Evolutionary conservation across 495 filamentous ascomycete genomes (phyloP), one percentile per base, ranked within the genome.

Genomic region (Penicillium roqueforti): DNA sequence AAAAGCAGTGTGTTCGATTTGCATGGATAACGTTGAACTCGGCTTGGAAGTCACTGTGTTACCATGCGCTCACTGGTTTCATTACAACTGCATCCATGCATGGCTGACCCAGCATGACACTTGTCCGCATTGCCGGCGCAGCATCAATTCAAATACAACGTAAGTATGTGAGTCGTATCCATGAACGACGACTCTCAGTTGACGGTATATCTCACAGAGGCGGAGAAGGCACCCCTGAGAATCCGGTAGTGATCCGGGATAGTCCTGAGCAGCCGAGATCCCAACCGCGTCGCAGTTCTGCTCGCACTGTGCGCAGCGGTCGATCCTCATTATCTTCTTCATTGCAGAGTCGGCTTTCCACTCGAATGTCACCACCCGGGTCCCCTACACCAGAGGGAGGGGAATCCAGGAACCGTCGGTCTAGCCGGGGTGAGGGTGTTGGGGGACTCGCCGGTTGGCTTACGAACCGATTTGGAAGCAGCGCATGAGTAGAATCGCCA

Each of bases 51-150:
- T 93, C 6, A 83, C 85, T 0, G 78, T 86, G 22, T 70, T 98
- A 25, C 92, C 92, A 2, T 98, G 93, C 71, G 85, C 78, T 3
- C 93, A 98, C 62, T 95, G 89, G 88, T 98, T 95, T 67, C 90
- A 95, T 63, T 84, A 79, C 44, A 71, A 79, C 13, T 96, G 91
- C 60, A 85, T 92, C 36, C 76, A 78, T 23, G 74, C 85, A 46
- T 97, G 91, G 91, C 69, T 97, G 28, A 82, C 79, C 60, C 87
- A 93, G 65, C 90, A 95, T 63, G 87, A 95, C 56, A 95, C 91
- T 2, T 97, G 91, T 62, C 91, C 91, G 3, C 88, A 93, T 52
- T 97, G 91, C 65, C 80, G 91, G 34, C 81, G 84, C 59, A 76
- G 88, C 31, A 92, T 96, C 55, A 82, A 83, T 57, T 60, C 57